Conservation (phyloP, 2,329 filamentous ascomycete genomes). For the Fusarium marasasianum region DNA sequence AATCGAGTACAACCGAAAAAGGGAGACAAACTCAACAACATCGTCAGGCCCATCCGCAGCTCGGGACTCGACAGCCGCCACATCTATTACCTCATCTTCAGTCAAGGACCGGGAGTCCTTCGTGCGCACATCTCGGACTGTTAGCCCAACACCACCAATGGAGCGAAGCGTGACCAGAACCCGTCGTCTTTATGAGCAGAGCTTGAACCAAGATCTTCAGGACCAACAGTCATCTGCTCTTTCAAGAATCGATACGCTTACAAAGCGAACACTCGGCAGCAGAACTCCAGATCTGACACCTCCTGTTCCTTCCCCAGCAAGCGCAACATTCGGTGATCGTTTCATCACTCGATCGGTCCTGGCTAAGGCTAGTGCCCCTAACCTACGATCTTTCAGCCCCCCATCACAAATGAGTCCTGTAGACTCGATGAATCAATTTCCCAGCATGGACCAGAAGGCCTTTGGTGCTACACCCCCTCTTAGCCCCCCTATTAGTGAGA, state of each 20-base stretch:
- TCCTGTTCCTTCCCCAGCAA: slow-evolving; percentile 58
- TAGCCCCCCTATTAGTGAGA: slow-evolving; percentile 73
- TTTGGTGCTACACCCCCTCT: slow-evolving; percentile 52
- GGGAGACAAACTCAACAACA: slow-evolving; percentile 87
- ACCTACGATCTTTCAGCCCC: slow-evolving; percentile 68
- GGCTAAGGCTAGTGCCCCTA: slow-evolving; percentile 72
- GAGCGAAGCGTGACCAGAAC: slow-evolving; percentile 76
- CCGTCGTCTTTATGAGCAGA: slow-evolving; percentile 83
- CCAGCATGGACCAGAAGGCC: slow-evolving; percentile 47
- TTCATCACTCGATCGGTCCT: slow-evolving; percentile 57
- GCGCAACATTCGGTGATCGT: slow-evolving; percentile 56
- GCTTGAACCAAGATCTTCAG: slow-evolving; percentile 79
- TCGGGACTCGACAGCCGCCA: slow-evolving; percentile 86
- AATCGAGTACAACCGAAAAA: slow-evolving; percentile 74
- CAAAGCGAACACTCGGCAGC: slow-evolving; percentile 63
- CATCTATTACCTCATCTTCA: slow-evolving; percentile 72
- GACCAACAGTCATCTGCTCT: slow-evolving; percentile 82
- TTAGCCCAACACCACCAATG: slow-evolving; percentile 53
- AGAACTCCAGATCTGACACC: slow-evolving; percentile 61
- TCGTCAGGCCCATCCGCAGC: slow-evolving; percentile 74
- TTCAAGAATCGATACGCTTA: slow-evolving; percentile 81
- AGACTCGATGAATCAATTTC: slow-evolving; percentile 51
- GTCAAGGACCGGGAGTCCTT: slow-evolving; percentile 60
- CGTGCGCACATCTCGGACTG: slow-evolving; percentile 49
- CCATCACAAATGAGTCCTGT: slow-evolving; percentile 51